phyloP scores from a whole-genome alignment of 1,139 yeast genomes.

The Eremothecium gossypii region DNA sequence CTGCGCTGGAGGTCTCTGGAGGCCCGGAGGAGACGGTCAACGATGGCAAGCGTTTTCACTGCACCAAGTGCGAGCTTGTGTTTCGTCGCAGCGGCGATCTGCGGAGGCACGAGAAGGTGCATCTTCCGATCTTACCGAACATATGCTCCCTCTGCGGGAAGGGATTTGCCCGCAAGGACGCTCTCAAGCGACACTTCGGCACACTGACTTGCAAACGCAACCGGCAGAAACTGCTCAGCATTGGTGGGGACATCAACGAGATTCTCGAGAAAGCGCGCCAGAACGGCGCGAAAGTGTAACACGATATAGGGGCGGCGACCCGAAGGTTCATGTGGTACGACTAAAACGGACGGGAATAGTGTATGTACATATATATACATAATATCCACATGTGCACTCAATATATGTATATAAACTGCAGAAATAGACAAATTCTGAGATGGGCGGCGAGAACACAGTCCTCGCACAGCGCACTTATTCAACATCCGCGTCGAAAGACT shows the following conservation, averaged over 20 bases:
- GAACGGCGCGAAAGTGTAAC: constrained; percentile 11
- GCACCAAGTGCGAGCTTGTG: constrained; percentile 24
- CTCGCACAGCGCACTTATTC: constrained; percentile 34
- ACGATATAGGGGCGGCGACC: not conserved
- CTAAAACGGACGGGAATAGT: too few relatives aligned
- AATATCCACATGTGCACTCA: not conserved
- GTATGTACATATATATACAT: not conserved
- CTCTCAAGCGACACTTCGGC: constrained; percentile 61
- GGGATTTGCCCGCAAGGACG: constrained; percentile 77
- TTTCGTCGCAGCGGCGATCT: constrained; percentile 27
- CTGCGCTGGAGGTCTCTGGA: not conserved
- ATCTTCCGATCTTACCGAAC: constrained; percentile 30
- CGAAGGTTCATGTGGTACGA: too few relatives aligned
- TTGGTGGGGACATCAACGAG: constrained; percentile 25
- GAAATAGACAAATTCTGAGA: too few relatives aligned
- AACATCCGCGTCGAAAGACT: constrained; percentile 79
- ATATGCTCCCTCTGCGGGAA: constrained; percentile 68
- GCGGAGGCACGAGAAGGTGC: constrained; percentile 27
- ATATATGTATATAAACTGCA: not conserved
- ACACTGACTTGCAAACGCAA: constrained; percentile 68
- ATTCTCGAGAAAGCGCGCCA: constrained; percentile 21
- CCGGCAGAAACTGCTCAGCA: constrained; percentile 38
- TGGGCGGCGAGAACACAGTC: too few relatives aligned
- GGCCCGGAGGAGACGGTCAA: constrained; percentile 3
- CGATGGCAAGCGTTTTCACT: constrained; percentile 15